These are phyloP conservation scores for Fusarium sp. DNA, from an alignment of 2,329 filamentous ascomycete species.

Conservation along the genomic window DNA sequence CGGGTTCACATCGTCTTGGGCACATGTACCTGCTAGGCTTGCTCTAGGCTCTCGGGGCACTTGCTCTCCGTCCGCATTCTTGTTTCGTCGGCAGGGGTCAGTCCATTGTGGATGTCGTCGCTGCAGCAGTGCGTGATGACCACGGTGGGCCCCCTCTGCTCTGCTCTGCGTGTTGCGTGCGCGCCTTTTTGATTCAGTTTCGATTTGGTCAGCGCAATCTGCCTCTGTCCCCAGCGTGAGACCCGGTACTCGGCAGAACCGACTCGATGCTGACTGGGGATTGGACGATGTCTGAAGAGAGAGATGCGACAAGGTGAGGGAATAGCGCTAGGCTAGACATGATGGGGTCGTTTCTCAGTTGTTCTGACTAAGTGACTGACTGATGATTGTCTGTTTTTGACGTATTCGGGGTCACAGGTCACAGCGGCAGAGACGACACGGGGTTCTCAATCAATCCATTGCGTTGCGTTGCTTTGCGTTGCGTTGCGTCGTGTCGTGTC, in stretches of 20 bases:
- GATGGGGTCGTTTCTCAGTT: conserved; percentile 13
- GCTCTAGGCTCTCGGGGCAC: conserved; percentile 18
- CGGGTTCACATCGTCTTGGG: conserved; percentile 8
- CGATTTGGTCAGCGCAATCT: conserved; percentile 31
- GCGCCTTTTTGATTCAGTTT: conserved; percentile 6
- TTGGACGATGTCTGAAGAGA: conserved; percentile 10
- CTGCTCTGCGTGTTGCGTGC: neutral
- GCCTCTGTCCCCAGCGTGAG: neutral
- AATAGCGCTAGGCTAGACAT: conserved; percentile 11
- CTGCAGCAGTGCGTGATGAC: neutral
- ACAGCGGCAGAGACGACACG: neutral
- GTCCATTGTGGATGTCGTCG: conserved; percentile 12
- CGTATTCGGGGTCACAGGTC: neutral
- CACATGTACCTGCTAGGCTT: conserved; percentile 7
- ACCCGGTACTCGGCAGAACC: conserved; percentile 22
- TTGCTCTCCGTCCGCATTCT: conserved; percentile 24
- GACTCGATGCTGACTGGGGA: conserved; percentile 13
- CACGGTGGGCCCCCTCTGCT: neutral
- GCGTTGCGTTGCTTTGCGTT: neutral
- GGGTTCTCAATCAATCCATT: neutral
- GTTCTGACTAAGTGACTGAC: conserved; percentile 26
- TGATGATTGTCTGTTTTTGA: conserved; percentile 1
- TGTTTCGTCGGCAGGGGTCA: conserved; percentile 19
- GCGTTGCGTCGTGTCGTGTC: neutral
- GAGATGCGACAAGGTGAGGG: neutral